These are phyloP conservation scores for Colletotrichum chlorophyti DNA, from an alignment of 2,329 filamentous ascomycete genomes.

Conservation along the genomic window DNA sequence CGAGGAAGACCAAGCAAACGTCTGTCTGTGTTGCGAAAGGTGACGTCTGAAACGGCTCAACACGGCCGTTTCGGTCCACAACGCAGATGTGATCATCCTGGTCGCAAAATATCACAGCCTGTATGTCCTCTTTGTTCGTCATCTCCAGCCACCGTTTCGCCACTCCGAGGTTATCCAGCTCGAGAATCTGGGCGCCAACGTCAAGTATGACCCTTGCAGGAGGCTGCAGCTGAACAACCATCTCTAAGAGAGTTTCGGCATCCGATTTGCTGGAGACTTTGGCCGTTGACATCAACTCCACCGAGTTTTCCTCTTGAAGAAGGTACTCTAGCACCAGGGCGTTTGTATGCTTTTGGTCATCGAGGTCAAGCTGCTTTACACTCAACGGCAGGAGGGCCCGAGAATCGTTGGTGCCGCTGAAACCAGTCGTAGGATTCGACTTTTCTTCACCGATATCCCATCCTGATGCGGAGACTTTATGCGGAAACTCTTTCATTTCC, in stretches of 20 bases:
- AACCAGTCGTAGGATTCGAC: conserved; percentile 63
- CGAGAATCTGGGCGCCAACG: conserved; percentile 74
- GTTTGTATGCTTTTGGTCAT: conserved; percentile 67
- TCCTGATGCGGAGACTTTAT: conserved; percentile 69
- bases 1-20: conserved; percentile 70
- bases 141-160: conserved; percentile 59
- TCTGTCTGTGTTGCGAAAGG: conserved; percentile 63
- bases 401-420: conserved; percentile 75
- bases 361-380: conserved; percentile 62
- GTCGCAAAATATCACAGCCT: conserved; percentile 65
- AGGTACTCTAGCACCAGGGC: conserved; percentile 68
- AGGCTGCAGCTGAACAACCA: conserved; percentile 46
- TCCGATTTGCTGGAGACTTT: conserved; percentile 33
- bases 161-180: conserved; percentile 63
- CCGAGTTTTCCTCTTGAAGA: conserved; percentile 57
- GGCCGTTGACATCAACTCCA: conserved; percentile 36
- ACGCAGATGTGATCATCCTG: conserved; percentile 61
- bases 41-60: conserved; percentile 62
- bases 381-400: conserved; percentile 61
- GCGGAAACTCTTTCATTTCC: conserved; percentile 66
- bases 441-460: conserved; percentile 68
- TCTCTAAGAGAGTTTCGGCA: conserved; percentile 50
- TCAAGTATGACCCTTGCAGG: conserved; percentile 69
- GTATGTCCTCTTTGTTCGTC: conserved; percentile 29
- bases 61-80: conserved; percentile 51